These are phyloP conservation scores for Haberlea rhodopensis DNA, from an alignment of 257 asterid species.

Conservation along the genomic window DNA sequence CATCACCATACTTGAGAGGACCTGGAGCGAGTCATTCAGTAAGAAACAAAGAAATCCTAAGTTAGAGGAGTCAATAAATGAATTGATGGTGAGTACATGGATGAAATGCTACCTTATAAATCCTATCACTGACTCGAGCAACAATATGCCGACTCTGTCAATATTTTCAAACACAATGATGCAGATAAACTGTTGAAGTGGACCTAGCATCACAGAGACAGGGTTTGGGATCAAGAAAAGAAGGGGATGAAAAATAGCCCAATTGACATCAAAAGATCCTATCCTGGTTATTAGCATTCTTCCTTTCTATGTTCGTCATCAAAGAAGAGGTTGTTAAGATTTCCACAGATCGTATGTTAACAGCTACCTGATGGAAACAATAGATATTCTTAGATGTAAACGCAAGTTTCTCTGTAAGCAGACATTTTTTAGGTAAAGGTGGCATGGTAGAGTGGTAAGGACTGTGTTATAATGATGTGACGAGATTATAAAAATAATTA, in stretches of 20 bases:
- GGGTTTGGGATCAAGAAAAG: not conserved
- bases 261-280: not conserved
- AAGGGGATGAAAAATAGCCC: not conserved
- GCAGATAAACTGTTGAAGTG: not conserved
- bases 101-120: not conserved
- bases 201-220: not conserved
- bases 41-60: too few species aligned
- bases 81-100: not conserved
- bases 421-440: not conserved
- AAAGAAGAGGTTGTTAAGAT: not conserved
- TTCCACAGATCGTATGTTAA: not conserved
- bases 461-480: too few species aligned
- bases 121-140: not conserved
- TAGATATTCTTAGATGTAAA: too few species aligned
- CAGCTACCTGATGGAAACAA: not conserved
- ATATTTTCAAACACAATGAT: not conserved
- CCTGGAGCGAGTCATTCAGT: not conserved
- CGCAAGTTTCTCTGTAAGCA: not conserved
- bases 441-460: not conserved
- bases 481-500: too few species aligned
- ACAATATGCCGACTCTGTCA: too few species aligned
- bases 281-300: not conserved
- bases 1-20: not conserved
- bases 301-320: not conserved
- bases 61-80: too few species aligned